Percentiles rank a stretch among this genome's conserved stretches.
phyloP scores from a whole-genome alignment of 2,329 filamentous ascomycete genomes.

The Teratosphaeriaceae sp. region DNA sequence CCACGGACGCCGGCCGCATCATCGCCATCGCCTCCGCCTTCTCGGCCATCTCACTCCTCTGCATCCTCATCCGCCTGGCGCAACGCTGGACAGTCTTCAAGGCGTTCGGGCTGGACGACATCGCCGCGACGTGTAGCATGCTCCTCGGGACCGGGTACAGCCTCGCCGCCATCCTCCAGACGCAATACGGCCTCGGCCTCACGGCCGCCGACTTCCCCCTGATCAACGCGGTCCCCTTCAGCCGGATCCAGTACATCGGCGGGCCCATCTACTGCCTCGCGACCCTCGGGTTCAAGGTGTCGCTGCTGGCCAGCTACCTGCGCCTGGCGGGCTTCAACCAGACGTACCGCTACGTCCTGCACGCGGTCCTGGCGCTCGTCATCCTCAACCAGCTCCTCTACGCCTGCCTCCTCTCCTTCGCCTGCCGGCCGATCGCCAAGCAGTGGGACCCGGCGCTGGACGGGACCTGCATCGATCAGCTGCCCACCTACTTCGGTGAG shows the following conservation, averaged over 20 bases:
- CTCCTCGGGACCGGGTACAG: constrained; percentile 11
- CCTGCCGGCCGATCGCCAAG: constrained; percentile 11
- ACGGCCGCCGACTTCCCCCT: constrained; percentile 6
- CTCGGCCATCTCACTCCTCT: constrained; percentile 7
- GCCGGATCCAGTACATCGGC: constrained; percentile 10
- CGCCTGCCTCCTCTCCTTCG: constrained; percentile 11
- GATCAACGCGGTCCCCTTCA: constrained; percentile 10
- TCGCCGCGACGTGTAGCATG: constrained; percentile 6
- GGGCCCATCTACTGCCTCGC: constrained; percentile 12
- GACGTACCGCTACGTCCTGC: constrained; percentile 8
- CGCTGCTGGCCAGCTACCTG: constrained; percentile 10
- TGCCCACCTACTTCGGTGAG: constrained; percentile 11
- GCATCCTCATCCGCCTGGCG: constrained; percentile 6
- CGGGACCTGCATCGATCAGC: constrained; percentile 10
- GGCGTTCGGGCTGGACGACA: constrained; percentile 9
- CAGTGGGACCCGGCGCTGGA: constrained; percentile 12
- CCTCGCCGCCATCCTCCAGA: constrained; percentile 11
- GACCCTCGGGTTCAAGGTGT: constrained; percentile 12
- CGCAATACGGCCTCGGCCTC: constrained; percentile 10
- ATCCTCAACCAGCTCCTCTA: constrained; percentile 10
- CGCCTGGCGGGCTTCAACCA: constrained; percentile 13
- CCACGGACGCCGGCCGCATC: constrained; percentile 8
- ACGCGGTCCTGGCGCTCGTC: constrained; percentile 8
- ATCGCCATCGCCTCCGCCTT: constrained; percentile 9
- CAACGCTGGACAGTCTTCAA: constrained; percentile 6